These are phyloP conservation scores for Populus alba DNA, from an alignment of 345 rosid species.

Conservation along the genomic window DNA sequence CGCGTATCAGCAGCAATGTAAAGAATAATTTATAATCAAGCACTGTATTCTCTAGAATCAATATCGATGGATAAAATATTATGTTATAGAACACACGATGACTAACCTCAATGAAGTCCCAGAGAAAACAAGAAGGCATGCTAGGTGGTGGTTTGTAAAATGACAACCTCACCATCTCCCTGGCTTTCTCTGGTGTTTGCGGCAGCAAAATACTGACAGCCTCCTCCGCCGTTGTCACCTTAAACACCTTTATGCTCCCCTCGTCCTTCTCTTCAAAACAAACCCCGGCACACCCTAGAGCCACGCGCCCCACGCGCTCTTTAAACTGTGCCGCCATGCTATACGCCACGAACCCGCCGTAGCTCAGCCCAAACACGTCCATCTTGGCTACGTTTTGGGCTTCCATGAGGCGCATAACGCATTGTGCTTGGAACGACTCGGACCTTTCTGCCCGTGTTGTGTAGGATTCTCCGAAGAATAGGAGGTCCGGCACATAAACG, in stretches of 20 bases:
- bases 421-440: constrained; percentile 68
- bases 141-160: constrained; percentile 54
- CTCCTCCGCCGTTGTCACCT: constrained; percentile 49
- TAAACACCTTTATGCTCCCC: constrained; percentile 55
- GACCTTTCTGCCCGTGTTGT: constrained; percentile 67
- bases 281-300: constrained; percentile 79
- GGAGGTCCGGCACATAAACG: constrained; percentile 80
- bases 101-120: constrained; percentile 51
- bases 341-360: constrained; percentile 82
- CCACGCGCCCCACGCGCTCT: constrained; percentile 60
- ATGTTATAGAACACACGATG: no score
- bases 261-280: constrained; percentile 75
- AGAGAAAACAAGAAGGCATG: constrained; percentile 68
- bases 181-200: constrained; percentile 53
- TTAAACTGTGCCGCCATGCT: constrained; percentile 72
- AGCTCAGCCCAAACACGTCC: constrained; percentile 70
- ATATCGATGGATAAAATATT: no score
- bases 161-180: constrained; percentile 46
- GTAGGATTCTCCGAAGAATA: constrained; percentile 88
- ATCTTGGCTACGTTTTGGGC: constrained; percentile 32
- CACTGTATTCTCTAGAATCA: no score
- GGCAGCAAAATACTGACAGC: constrained; percentile 57
- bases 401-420: constrained; percentile 57
- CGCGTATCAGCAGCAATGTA: no score
- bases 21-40: no score